Evolutionary conservation across 139 green algal species (phyloP).

Genomic region (Spirogloea muscicola): DNA sequence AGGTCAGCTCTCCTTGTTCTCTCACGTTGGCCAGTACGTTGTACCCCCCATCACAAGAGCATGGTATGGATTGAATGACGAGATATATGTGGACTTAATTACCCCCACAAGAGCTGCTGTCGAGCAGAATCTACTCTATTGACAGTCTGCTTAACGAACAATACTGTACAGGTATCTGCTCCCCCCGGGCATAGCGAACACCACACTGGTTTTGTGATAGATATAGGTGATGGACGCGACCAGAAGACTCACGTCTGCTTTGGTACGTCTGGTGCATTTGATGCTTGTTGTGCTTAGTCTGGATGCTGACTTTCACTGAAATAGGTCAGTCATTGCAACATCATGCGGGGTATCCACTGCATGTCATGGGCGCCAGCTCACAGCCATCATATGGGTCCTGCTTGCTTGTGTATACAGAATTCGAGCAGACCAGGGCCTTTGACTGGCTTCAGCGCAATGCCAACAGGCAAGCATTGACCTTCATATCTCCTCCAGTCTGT

Average conservation of each 20-base stretch:
- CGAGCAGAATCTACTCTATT: too few species aligned
- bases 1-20: too few species aligned
- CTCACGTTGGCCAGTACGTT: too few species aligned
- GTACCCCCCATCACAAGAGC: too few species aligned
- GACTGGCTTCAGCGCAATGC: conserved; percentile 43
- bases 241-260: conserved; percentile 40
- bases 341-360: too few species aligned
- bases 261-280: conserved; percentile 17
- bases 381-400: too few species aligned
- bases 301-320: too few species aligned
- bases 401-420: conserved; percentile 42
- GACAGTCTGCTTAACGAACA: too few species aligned
- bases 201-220: conserved; percentile 55
- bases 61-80: too few species aligned
- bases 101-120: too few species aligned
- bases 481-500: not conserved
- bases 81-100: too few species aligned
- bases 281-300: not conserved
- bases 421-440: conserved; percentile 45
- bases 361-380: too few species aligned
- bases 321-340: not conserved
- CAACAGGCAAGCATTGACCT: conserved; percentile 15
- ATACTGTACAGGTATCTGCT: conserved; percentile 52
- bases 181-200: conserved; percentile 54
- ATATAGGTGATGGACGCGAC: conserved; percentile 44